phyloP scores from a whole-genome alignment of 768 basidiomycete species.

The Lactarius sp. region DNA sequence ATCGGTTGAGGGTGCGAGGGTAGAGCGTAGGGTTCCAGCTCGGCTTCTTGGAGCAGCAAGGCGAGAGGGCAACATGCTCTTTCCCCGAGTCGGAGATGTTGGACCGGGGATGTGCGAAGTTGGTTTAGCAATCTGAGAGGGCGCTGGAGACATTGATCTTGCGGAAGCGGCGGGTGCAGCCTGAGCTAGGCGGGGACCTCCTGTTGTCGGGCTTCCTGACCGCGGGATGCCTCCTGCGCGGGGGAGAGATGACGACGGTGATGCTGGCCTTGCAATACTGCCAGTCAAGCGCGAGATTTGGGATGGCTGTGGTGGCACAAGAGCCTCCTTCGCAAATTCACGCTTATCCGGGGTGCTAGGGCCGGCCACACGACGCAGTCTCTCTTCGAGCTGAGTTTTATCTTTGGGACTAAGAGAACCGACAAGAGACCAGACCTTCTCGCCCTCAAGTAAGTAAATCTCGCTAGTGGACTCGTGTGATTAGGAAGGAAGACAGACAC shows the following conservation, averaged over 20 bases:
- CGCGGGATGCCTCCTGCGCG: slow-evolving; percentile 44
- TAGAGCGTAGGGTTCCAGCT: slow-evolving; percentile 30
- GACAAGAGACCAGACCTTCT: slow-evolving; percentile 78
- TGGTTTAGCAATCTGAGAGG: slow-evolving; percentile 29
- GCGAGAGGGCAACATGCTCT: slow-evolving; percentile 69
- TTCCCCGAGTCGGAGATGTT: slow-evolving; percentile 48
- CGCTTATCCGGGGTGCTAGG: slow-evolving; percentile 45
- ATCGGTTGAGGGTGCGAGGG: slow-evolving; percentile 8
- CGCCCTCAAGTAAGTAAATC: slow-evolving; percentile 76
- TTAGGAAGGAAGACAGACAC: slow-evolving; percentile 8
- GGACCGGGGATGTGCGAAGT: slow-evolving; percentile 32
- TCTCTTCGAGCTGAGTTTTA: slow-evolving; percentile 88
- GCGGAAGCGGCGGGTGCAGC: slow-evolving; percentile 39
- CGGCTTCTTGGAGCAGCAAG: slow-evolving; percentile 61
- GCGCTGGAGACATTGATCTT: slow-evolving; percentile 37
- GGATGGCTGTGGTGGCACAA: slow-evolving; percentile 38
- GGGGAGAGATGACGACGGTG: slow-evolving; percentile 38
- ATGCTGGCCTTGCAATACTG: slow-evolving; percentile 45
- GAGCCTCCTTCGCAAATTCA: slow-evolving; percentile 35
- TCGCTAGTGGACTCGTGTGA: slow-evolving; percentile 49
- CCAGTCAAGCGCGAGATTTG: slow-evolving; percentile 53
- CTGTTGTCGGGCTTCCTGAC: slow-evolving; percentile 44
- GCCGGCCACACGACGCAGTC: slow-evolving; percentile 74
- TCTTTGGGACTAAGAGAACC: slow-evolving; percentile 78
- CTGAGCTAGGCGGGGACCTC: slow-evolving; percentile 40